Conservation (phyloP, 73 alveolate species). For the Uronychia setigera region DNA sequence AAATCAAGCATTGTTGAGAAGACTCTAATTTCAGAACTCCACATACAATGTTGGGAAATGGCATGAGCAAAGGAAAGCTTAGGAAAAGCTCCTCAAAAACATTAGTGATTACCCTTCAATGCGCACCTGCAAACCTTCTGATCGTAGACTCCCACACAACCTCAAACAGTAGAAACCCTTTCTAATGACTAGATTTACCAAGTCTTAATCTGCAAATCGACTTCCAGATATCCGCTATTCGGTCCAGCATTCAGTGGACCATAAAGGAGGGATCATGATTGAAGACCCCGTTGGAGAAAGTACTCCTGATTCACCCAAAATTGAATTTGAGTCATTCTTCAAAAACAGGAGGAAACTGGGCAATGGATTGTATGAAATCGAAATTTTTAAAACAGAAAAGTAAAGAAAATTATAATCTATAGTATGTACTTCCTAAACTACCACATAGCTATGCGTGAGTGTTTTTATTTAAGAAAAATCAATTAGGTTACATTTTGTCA, state of each 20-base stretch:
- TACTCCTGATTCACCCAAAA: background rate
- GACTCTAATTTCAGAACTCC: constrained; percentile 35
- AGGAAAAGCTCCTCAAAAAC: constrained; percentile 23
- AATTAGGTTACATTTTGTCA: no score
- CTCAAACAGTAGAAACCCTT: background rate
- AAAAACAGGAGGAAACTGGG: background rate
- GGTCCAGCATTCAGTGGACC: no score
- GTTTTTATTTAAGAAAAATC: no score
- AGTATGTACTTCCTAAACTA: no score
- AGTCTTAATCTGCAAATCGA: no score
- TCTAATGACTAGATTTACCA: background rate
- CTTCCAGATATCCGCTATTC: no score
- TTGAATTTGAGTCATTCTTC: background rate
- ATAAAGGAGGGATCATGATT: no score
- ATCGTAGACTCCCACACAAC: background rate
- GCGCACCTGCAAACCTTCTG: background rate
- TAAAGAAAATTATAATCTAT: no score
- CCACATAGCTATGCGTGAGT: no score
- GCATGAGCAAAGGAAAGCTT: constrained; percentile 12
- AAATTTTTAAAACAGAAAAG: background rate
- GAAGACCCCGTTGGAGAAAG: background rate
- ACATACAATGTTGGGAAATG: constrained; percentile 21
- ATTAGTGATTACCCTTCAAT: constrained; percentile 53
- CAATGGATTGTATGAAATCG: background rate
- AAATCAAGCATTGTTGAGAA: constrained; percentile 41